Conservation (phyloP, 345 rosid species). For the Passiflora organensis region DNA sequence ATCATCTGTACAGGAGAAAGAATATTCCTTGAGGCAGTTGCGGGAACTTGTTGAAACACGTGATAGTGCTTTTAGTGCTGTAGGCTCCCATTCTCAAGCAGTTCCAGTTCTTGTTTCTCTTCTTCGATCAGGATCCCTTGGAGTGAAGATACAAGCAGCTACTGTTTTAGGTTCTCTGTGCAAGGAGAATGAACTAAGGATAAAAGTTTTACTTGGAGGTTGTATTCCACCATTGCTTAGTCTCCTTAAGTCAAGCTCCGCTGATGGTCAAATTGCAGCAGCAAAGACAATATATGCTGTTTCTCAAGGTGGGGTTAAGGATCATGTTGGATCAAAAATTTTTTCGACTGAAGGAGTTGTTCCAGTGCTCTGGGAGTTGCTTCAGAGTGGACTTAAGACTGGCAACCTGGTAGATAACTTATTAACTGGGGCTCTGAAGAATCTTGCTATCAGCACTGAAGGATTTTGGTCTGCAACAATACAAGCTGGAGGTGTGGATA, state of each 20-base stretch:
- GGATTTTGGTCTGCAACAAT: slow-evolving; percentile 93
- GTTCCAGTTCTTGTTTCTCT: slow-evolving; percentile 99
- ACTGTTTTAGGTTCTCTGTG: slow-evolving; percentile 94
- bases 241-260: slow-evolving; percentile 92
- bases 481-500: slow-evolving; percentile 95
- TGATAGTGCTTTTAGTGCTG: slow-evolving; percentile 97
- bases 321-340: slow-evolving; percentile 96
- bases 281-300: slow-evolving; percentile 96
- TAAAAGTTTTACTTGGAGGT: slow-evolving; percentile 97
- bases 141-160: slow-evolving; percentile 95
- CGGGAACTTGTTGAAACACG: slow-evolving; percentile 89
- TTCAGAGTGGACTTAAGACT: slow-evolving; percentile 62
- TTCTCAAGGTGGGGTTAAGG: slow-evolving; percentile 93
- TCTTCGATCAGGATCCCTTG: slow-evolving; percentile 92
- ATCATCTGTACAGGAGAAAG: slow-evolving; percentile 89
- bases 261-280: slow-evolving; percentile 93
- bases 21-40: slow-evolving; percentile 76
- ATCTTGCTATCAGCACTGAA: slow-evolving; percentile 84
- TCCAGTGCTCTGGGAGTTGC: slow-evolving; percentile 87
- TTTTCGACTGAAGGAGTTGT: slow-evolving; percentile 99
- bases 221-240: slow-evolving; percentile 99
- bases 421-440: slow-evolving; percentile 90
- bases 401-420: slow-evolving; percentile 83
- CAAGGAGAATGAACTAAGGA: slow-evolving; percentile 96
- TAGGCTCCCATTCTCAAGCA: slow-evolving; percentile 99